phyloP scores from a whole-genome alignment of 352 stramenopile genomes.

The Aphanomyces stellatus region DNA sequence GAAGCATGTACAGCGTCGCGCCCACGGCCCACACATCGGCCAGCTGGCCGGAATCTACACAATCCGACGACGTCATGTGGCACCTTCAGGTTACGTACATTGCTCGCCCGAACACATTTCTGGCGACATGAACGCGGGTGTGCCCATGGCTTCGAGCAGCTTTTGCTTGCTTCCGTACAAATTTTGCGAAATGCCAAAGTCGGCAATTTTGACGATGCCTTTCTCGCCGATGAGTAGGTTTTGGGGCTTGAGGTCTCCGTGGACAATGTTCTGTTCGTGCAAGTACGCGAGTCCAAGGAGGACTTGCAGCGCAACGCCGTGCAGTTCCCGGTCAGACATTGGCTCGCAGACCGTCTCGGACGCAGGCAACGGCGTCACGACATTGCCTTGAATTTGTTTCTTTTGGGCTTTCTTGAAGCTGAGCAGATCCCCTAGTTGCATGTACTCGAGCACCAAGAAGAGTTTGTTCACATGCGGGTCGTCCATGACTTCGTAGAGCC shows the following conservation, averaged over 20 bases:
- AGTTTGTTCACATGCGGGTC: conserved; percentile 90
- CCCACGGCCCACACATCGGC: conserved; percentile 89
- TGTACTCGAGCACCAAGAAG: conserved; percentile 97
- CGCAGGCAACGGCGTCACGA: conserved; percentile 14
- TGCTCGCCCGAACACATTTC: conserved; percentile 86
- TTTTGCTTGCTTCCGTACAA: conserved; percentile 74
- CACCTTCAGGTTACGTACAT: conserved; percentile 25
- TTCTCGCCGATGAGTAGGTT: conserved; percentile 83
- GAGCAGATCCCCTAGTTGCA: conserved; percentile 73
- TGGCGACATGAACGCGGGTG: conserved; percentile 88
- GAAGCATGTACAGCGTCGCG: conserved; percentile 83
- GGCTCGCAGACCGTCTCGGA: conserved; percentile 23
- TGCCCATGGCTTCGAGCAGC: conserved; percentile 72
- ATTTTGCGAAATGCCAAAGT: conserved; percentile 87
- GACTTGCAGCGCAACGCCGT: conserved; percentile 65
- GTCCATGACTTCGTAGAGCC: conserved; percentile 95
- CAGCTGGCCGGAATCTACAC: conserved; percentile 59
- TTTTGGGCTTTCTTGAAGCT: conserved; percentile 65
- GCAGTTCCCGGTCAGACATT: conserved; percentile 58
- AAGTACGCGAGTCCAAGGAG: conserved; percentile 85
- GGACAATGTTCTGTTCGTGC: conserved; percentile 77
- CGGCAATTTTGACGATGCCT: conserved; percentile 87
- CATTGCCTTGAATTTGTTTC: too few relatives aligned
- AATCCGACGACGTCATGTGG: not conserved
- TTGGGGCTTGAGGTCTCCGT: conserved; percentile 82